Conservation (phyloP, 2,329 filamentous ascomycete genomes). For the Incumbomyces delicatus region DNA sequence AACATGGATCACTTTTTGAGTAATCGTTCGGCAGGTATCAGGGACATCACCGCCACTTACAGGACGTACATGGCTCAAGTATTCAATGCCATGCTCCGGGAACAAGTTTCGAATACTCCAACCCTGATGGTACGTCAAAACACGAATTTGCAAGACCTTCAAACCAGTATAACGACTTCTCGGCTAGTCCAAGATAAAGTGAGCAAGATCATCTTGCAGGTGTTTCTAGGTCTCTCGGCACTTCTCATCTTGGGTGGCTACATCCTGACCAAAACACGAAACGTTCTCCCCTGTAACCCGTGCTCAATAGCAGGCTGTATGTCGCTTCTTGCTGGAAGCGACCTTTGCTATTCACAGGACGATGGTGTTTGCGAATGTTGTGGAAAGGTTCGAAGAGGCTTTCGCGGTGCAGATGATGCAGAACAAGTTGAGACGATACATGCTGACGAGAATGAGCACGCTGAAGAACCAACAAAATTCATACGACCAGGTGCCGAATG, state of each 20-base stretch:
- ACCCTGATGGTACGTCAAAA: conserved; percentile 4
- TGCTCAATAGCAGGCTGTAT: conserved; percentile 18
- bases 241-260: conserved; percentile 12
- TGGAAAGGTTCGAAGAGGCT: conserved; percentile 17
- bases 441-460: conserved; percentile 11
- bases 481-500: conserved; percentile 19
- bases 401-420: conserved; percentile 9
- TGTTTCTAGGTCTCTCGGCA: conserved; percentile 16
- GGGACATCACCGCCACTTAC: conserved; percentile 15
- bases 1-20: background rate
- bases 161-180: conserved; percentile 13
- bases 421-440: conserved; percentile 13
- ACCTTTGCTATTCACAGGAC: conserved; percentile 15
- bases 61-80: conserved; percentile 20
- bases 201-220: conserved; percentile 18
- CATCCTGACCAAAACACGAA: conserved; percentile 16
- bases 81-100: conserved; percentile 19
- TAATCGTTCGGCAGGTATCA: background rate
- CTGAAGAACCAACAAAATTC: conserved; percentile 11
- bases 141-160: conserved; percentile 3
- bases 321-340: conserved; percentile 20
- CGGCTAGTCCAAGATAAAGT: conserved; percentile 18
- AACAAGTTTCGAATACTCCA: conserved; percentile 6
- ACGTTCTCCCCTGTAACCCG: conserved; percentile 19
- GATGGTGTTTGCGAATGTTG: conserved; percentile 19